A percentile compares a stretch with the other conserved stretches of the same genome.
Evolutionary conservation across 192 early-diverging fungal genomes (phyloP).

Genomic region (Coemansia asiatica): DNA sequence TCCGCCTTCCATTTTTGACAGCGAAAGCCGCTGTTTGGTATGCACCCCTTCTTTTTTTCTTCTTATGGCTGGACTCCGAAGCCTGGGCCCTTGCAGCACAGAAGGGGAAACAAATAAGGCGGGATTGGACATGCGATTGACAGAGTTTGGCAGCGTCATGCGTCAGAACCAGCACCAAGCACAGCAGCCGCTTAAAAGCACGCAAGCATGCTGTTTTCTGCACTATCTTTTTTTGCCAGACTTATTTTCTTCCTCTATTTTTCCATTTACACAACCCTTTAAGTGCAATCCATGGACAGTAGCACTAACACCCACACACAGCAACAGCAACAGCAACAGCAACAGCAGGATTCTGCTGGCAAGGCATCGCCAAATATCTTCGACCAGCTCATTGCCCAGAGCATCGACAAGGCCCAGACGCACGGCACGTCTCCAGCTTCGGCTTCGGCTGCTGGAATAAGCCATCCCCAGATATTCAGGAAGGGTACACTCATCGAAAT

Average conservation of each 20-base stretch:
- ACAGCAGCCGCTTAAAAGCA: too few relatives aligned
- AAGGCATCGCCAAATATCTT: slow-evolving; percentile 18
- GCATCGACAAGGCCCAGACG: slow-evolving; percentile 15
- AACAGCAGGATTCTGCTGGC: background rate
- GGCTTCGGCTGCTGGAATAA: slow-evolving; percentile 58
- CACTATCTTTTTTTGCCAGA: too few relatives aligned
- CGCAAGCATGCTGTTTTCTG: too few relatives aligned
- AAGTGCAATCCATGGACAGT: background rate
- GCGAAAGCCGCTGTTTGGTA: background rate
- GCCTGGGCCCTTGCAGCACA: background rate
- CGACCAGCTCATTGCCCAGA: slow-evolving; percentile 29
- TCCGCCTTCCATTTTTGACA: background rate
- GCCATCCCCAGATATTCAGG: slow-evolving; percentile 43
- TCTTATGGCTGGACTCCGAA: background rate
- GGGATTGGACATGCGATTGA: too few relatives aligned
- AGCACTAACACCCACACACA: background rate
- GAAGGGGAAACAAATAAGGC: too few relatives aligned
- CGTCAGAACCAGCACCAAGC: too few relatives aligned
- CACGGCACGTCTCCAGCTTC: slow-evolving; percentile 48
- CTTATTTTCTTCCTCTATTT: background rate
- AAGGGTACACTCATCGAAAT: slow-evolving; percentile 48
- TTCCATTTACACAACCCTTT: too few relatives aligned
- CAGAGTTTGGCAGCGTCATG: too few relatives aligned
- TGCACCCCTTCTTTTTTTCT: background rate
- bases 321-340: background rate